Evolutionary conservation across 1,139 yeast species (phyloP), one percentile per base, ranked within the genome.

Genomic region (Blastobotrys serpentis): DNA sequence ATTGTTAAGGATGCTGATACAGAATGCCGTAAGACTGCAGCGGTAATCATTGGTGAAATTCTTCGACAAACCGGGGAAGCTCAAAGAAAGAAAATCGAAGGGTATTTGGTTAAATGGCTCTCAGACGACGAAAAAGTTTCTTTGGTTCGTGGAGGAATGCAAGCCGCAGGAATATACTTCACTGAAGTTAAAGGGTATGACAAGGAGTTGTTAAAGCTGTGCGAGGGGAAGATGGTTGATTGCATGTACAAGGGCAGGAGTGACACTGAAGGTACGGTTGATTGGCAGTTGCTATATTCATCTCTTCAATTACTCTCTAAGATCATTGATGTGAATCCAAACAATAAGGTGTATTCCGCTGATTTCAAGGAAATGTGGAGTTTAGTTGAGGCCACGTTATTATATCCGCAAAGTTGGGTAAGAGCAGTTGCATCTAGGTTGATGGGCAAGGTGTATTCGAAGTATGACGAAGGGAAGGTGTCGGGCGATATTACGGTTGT

Each of bases 401-500:
- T 90, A 46, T 92, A 79, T 65, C 97, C 97, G 1, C 98, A 90
- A 65, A 76, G 95, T 0, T 90, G 98, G 98, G 85, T 90, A 10
- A 79, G 98, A 60, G 72, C 86, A 49, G 72, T 79, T 3, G 70
- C 95, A 0, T 71, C 84, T n/a, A 74, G 90, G 46, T 70, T 88
- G 42, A 65, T 82, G 36, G 81, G 83, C 1, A 62, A 70, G 2
- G 63, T 84, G 42, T 68, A 86, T 44, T 60, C 73, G 2, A 41
- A 51, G 54, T 33, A 74, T 49, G 52, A 71, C 36, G 72, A 70
- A 14, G 62, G 48, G 4, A 40, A 48, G 2, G 39, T 37, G 1
- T 47, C 51, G n/a, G 49, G 50, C 14, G 48, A 46, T 17, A 47
- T 56, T 18, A 44, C 50, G n/a, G 48, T 56, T 25, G 40, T 36